phyloP scores from a whole-genome alignment of 2,329 filamentous ascomycete genomes.

The Metarhizium rileyi region DNA sequence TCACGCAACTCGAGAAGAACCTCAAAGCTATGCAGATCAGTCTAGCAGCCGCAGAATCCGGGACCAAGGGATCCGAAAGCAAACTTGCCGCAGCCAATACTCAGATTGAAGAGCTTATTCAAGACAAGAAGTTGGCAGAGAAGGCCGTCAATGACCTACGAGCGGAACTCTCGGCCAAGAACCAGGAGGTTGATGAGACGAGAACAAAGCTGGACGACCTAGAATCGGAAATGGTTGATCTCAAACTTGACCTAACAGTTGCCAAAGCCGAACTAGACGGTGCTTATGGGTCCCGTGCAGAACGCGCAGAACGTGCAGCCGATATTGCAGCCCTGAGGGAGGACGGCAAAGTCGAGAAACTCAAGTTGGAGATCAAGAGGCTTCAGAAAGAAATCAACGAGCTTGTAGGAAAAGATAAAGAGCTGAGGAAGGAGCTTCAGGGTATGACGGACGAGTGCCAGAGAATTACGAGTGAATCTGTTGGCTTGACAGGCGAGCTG shows the following conservation, averaged over 20 bases:
- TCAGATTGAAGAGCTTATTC: slow-evolving; percentile 20
- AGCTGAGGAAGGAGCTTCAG: slow-evolving; percentile 40
- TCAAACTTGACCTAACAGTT: slow-evolving; percentile 53
- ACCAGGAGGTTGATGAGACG: slow-evolving; percentile 36
- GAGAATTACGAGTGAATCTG: slow-evolving; percentile 42
- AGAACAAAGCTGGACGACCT: slow-evolving; percentile 41
- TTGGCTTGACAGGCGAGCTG: slow-evolving; percentile 35
- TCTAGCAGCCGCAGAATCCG: slow-evolving; percentile 25
- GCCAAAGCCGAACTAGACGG: slow-evolving; percentile 53
- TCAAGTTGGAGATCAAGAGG: slow-evolving; percentile 37
- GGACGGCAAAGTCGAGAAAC: slow-evolving; percentile 33
- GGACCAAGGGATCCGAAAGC: slow-evolving; percentile 25
- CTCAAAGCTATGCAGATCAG: slow-evolving; percentile 9
- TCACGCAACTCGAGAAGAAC: slow-evolving; percentile 27
- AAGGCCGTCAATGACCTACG: slow-evolving; percentile 18
- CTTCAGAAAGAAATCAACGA: slow-evolving; percentile 32
- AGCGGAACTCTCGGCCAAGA: slow-evolving; percentile 21
- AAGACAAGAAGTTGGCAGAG: slow-evolving; percentile 18
- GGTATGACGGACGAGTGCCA: slow-evolving; percentile 42
- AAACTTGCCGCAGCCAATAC: slow-evolving; percentile 22
- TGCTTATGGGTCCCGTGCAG: slow-evolving; percentile 48
- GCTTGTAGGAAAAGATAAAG: slow-evolving; percentile 38
- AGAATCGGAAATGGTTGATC: slow-evolving; percentile 43
- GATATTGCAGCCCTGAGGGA: slow-evolving; percentile 46
- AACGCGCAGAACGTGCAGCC: slow-evolving; percentile 50